Conservation (phyloP, 441 rosid genomes). For the Eruca vesicaria region DNA sequence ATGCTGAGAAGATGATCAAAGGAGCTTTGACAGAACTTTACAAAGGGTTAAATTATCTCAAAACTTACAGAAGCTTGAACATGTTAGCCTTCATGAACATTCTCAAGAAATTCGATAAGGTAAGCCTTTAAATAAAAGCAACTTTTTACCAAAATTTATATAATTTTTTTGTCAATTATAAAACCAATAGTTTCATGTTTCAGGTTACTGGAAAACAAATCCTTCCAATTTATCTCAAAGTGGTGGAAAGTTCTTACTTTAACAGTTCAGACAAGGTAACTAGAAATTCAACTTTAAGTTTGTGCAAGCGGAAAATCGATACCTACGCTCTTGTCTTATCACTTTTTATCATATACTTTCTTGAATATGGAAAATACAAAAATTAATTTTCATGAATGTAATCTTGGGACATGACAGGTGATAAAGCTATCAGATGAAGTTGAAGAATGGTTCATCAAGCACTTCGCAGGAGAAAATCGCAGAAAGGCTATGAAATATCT, state of each 20-base stretch:
- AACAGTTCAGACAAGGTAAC: constrained; percentile 89
- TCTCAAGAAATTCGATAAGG: constrained; percentile 93
- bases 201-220: constrained; percentile 90
- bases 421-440: constrained; percentile 81
- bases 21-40: constrained; percentile 85
- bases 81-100: constrained; percentile 96
- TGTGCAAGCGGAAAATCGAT: constrained; percentile 35
- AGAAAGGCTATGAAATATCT: constrained; percentile 89
- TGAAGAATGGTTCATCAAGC: constrained; percentile 76
- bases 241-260: constrained; percentile 92
- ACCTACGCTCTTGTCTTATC: constrained; percentile 20
- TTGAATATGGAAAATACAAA: background rate
- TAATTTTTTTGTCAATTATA: background rate
- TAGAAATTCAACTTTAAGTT: background rate
- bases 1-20: constrained; percentile 93
- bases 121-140: constrained; percentile 24
- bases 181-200: constrained; percentile 1
- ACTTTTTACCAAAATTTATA: constrained; percentile 1
- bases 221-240: constrained; percentile 85
- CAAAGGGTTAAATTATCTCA: constrained; percentile 86
- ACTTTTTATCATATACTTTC: constrained; percentile 8
- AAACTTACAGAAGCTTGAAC: constrained; percentile 93
- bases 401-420: constrained; percentile 61
- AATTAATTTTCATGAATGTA: background rate
- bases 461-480: constrained; percentile 76